Conservation (phyloP, 768 basidiomycete genomes). For the Lentinus tigrinus region DNA sequence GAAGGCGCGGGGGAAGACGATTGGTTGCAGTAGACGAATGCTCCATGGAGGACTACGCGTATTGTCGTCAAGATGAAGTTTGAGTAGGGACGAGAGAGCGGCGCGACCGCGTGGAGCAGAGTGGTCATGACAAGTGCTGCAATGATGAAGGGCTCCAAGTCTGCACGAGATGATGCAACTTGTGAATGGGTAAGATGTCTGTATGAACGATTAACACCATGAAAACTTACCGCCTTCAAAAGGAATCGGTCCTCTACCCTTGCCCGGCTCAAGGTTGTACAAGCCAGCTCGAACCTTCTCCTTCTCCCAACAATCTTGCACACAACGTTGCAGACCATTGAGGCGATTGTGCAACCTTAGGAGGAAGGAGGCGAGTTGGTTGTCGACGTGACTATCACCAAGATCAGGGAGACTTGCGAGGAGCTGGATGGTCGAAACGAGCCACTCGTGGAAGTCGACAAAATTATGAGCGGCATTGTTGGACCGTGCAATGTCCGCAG, state of each 20-base stretch:
- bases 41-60: neutral
- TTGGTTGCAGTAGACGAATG: neutral
- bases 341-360: neutral
- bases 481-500: neutral
- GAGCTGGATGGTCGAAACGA: neutral
- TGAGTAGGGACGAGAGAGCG: neutral
- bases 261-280: neutral
- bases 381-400: neutral
- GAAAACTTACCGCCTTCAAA: no score
- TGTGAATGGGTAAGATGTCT: neutral
- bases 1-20: neutral
- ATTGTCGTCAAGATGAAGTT: neutral
- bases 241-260: neutral
- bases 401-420: neutral
- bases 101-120: neutral
- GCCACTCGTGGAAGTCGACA: neutral
- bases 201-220: neutral
- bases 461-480: neutral
- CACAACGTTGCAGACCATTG: neutral
- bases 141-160: conserved; percentile 1
- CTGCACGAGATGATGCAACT: neutral
- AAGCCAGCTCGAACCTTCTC: neutral
- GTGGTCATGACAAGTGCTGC: neutral
- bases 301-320: neutral
- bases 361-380: neutral